These are phyloP conservation scores for Populus pruinosa DNA, from an alignment of 345 rosid species.

Conservation along the genomic window DNA sequence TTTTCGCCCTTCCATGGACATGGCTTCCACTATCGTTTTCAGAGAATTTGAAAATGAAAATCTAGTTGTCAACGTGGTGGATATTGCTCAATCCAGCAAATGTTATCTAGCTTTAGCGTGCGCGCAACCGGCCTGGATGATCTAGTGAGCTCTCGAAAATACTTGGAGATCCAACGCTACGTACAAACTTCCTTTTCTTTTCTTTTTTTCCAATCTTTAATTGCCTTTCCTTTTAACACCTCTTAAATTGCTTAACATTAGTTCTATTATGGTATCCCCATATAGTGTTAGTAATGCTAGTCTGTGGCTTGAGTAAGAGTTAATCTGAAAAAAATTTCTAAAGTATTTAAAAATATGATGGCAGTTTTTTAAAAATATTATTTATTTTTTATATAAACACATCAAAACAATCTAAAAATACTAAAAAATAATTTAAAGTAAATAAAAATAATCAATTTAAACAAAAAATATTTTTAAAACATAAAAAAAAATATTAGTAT, in stretches of 20 bases:
- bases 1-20: neutral
- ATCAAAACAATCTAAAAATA: too few species aligned
- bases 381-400: too few species aligned
- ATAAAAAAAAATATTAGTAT: too few species aligned
- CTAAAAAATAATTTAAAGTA: too few species aligned
- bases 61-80: neutral
- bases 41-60: neutral
- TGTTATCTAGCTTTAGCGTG: neutral
- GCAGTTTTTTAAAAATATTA: too few species aligned
- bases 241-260: neutral
- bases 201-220: neutral
- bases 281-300: too few species aligned
- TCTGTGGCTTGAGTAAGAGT: too few species aligned
- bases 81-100: neutral
- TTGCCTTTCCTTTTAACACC: neutral
- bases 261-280: neutral
- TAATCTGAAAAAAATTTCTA: too few species aligned
- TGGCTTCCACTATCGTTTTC: neutral
- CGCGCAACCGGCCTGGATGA: neutral
- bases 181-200: neutral
- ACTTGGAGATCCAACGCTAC: neutral
- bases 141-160: neutral
- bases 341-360: too few species aligned
- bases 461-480: too few species aligned
- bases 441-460: too few species aligned